Conservation (phyloP, 345 rosid genomes). For the Brassica cretica region DNA sequence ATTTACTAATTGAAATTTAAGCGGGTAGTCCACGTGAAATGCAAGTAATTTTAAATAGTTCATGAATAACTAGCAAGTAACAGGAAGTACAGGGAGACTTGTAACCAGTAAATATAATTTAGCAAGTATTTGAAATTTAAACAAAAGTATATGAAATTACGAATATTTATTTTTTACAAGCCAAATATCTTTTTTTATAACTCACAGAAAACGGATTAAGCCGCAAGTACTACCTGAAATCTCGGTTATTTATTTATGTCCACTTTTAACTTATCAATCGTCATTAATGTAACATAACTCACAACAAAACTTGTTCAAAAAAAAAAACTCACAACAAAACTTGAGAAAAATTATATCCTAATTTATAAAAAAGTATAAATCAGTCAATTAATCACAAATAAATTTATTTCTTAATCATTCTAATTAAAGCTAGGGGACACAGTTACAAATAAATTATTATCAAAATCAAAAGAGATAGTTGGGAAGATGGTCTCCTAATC, state of each 20-base stretch:
- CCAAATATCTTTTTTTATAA: not conserved
- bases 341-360: not conserved
- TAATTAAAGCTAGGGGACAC: constrained; percentile 8
- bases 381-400: not conserved
- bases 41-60: not conserved
- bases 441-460: not conserved
- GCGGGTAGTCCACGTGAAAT: not conserved
- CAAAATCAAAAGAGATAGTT: constrained; percentile 26
- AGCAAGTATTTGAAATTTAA: not conserved
- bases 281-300: not conserved
- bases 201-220: not conserved
- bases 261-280: not conserved
- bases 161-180: not conserved
- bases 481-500: constrained; percentile 22
- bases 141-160: not conserved
- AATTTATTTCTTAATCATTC: not conserved
- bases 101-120: not conserved
- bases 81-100: not conserved
- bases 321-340: not conserved
- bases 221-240: not conserved
- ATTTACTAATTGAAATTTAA: not conserved
- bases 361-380: not conserved
- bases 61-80: not conserved
- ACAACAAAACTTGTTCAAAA: not conserved
- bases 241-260: not conserved